Evolutionary conservation across 2,329 filamentous ascomycete genomes (phyloP).

Genomic region (Fusarium sp.): DNA sequence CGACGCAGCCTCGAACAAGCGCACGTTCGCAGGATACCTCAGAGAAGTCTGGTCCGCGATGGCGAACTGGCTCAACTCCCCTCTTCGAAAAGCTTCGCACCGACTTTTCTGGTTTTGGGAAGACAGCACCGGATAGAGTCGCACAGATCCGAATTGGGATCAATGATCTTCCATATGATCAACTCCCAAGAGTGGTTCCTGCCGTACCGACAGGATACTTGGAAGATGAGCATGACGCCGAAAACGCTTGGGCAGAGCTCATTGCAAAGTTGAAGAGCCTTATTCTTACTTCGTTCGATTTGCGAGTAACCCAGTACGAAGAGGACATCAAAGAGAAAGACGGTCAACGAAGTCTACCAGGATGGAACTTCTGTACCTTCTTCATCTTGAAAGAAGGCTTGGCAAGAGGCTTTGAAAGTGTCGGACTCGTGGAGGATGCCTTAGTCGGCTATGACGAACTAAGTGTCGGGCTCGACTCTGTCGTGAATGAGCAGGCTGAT

Average conservation of each 20-base stretch:
- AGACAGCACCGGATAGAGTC: slow-evolving; percentile 80
- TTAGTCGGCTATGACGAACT: slow-evolving; percentile 95
- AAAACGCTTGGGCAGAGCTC: slow-evolving; percentile 85
- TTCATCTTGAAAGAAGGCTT: slow-evolving; percentile 97
- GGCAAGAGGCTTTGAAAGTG: slow-evolving; percentile 93
- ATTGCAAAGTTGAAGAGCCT: slow-evolving; percentile 87
- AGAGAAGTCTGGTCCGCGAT: slow-evolving; percentile 80
- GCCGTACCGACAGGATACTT: slow-evolving; percentile 73
- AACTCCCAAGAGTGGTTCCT: slow-evolving; percentile 72
- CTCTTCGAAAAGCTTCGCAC: slow-evolving; percentile 89
- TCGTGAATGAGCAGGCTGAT: slow-evolving; percentile 78
- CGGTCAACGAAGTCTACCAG: slow-evolving; percentile 84
- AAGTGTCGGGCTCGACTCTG: slow-evolving; percentile 84
- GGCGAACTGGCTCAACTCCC: slow-evolving; percentile 83
- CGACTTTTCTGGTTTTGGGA: slow-evolving; percentile 84
- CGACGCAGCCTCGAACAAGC: slow-evolving; percentile 78
- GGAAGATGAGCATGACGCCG: slow-evolving; percentile 81
- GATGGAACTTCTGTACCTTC: slow-evolving; percentile 99
- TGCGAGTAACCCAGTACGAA: slow-evolving; percentile 92
- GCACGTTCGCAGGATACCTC: slow-evolving; percentile 66
- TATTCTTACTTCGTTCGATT: slow-evolving; percentile 90
- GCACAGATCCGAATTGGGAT: slow-evolving; percentile 85
- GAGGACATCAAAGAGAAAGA: slow-evolving; percentile 97
- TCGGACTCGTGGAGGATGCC: slow-evolving; percentile 95
- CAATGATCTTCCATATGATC: slow-evolving; percentile 75